These are phyloP conservation scores for Herpetospermum pedunculosum DNA, from an alignment of 306 rosid genomes.

Conservation along the genomic window DNA sequence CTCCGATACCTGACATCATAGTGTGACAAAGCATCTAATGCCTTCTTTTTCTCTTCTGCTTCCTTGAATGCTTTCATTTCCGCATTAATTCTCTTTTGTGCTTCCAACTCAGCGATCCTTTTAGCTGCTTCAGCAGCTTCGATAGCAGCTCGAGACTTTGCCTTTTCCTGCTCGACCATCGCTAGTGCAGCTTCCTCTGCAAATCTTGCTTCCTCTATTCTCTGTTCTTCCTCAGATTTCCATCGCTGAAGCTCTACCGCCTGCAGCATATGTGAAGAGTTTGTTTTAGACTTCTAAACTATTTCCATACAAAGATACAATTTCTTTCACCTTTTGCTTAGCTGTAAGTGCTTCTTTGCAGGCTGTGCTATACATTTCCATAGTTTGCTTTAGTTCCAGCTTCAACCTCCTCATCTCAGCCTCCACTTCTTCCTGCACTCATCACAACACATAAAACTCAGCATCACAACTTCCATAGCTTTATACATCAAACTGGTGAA, in stretches of 20 bases:
- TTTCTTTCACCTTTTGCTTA: conserved; percentile 46
- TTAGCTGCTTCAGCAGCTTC: conserved; percentile 85
- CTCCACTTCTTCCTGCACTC: conserved; percentile 69
- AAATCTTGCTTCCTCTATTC: conserved; percentile 56
- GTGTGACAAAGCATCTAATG: conserved; percentile 36
- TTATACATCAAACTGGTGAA: not conserved
- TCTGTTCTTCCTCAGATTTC: conserved; percentile 72
- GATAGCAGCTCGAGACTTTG: conserved; percentile 67
- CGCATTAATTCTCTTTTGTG: conserved; percentile 63
- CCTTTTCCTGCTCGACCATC: conserved; percentile 64
- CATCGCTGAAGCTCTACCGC: conserved; percentile 75
- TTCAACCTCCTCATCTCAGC: conserved; percentile 87
- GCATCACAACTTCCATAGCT: not conserved
- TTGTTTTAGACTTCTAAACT: not conserved
- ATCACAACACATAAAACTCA: not conserved
- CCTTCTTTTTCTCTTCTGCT: conserved; percentile 56
- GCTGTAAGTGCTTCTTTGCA: conserved; percentile 92
- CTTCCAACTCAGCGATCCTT: conserved; percentile 77
- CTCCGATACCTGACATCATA: conserved; percentile 55
- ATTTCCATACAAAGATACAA: not conserved
- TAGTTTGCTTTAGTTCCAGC: conserved; percentile 88
- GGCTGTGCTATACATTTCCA: conserved; percentile 96
- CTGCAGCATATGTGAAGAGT: conserved; percentile 32
- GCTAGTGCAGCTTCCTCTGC: conserved; percentile 84
- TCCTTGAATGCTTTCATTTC: conserved; percentile 67